A percentile compares a stretch with the other conserved stretches of the same genome.
phyloP scores from a whole-genome alignment of 2,329 filamentous ascomycete species.

The Chaetomiaceae sp. region DNA sequence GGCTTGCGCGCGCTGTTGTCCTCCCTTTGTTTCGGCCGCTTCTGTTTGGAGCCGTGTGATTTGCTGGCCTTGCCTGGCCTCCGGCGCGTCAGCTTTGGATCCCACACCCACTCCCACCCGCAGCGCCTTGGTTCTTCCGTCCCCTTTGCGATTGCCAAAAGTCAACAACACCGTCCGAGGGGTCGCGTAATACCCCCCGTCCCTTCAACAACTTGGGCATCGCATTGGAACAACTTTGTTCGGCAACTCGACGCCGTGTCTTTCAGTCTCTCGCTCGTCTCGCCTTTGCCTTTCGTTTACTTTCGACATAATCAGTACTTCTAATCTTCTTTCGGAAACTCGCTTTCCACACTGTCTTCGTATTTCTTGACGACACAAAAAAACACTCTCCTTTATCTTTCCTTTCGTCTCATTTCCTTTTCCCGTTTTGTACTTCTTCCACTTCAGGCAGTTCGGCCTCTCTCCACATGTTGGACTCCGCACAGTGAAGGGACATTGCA shows the following conservation, averaged over 20 bases:
- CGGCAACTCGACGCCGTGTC: slow-evolving; percentile 12
- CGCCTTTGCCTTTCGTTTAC: background rate
- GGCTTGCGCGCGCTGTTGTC: slow-evolving; percentile 7
- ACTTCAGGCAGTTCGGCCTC: slow-evolving; percentile 2
- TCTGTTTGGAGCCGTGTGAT: slow-evolving; percentile 20
- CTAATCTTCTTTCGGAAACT: slow-evolving; percentile 12
- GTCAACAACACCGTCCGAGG: slow-evolving; percentile 22
- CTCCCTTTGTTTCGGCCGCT: slow-evolving; percentile 8
- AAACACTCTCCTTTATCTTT: slow-evolving; percentile 5
- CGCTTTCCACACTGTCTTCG: slow-evolving; percentile 7
- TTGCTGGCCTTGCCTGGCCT: slow-evolving; percentile 11
- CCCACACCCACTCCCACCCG: slow-evolving; percentile 4
- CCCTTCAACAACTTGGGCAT: slow-evolving; percentile 18
- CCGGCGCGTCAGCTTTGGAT: slow-evolving; percentile 23
- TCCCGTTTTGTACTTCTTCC: too few relatives aligned
- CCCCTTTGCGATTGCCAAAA: slow-evolving; percentile 5
- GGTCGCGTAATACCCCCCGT: slow-evolving; percentile 20
- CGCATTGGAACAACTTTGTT: slow-evolving; percentile 7
- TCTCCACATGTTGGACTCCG: slow-evolving; percentile 17
- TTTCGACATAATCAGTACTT: slow-evolving; percentile 10
- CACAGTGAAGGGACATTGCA: slow-evolving; percentile 15
- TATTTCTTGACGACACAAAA: slow-evolving; percentile 7
- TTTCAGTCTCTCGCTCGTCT: slow-evolving; percentile 8
- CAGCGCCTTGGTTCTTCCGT: background rate
- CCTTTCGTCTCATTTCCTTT: slow-evolving; percentile 2